Conservation (phyloP, 2,329 filamentous ascomycete genomes). For the Trichoderma simmonsii region DNA sequence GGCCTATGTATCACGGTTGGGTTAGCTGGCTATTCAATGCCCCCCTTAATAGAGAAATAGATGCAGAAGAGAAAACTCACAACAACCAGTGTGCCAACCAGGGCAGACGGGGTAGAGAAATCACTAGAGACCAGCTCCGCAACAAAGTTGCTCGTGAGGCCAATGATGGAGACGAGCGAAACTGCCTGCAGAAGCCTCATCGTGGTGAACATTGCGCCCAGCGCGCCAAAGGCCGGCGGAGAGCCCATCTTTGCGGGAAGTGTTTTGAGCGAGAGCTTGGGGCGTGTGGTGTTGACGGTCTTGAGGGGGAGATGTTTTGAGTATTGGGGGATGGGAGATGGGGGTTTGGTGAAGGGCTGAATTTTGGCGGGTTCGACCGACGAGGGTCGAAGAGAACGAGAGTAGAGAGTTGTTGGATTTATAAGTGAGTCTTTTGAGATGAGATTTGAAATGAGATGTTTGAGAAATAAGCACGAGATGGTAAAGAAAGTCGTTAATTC, state of each 20-base stretch:
- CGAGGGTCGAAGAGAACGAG: constrained; percentile 21
- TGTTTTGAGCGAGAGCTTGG: constrained; percentile 44
- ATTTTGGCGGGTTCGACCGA: constrained; percentile 30
- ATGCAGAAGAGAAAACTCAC: constrained; percentile 59
- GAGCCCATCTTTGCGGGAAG: not conserved
- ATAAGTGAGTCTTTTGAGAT: too few relatives aligned
- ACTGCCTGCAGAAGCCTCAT: not conserved
- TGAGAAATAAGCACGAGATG: too few relatives aligned
- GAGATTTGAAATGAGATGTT: too few relatives aligned
- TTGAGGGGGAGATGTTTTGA: constrained; percentile 41
- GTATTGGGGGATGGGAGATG: constrained; percentile 38
- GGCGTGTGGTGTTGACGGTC: constrained; percentile 39
- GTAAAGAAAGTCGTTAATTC: too few relatives aligned
- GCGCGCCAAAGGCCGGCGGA: not conserved
- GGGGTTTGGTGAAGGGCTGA: constrained; percentile 30
- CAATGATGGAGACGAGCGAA: constrained; percentile 69
- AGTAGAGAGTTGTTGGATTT: too few relatives aligned
- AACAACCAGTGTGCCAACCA: constrained; percentile 75
- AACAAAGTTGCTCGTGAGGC: constrained; percentile 79
- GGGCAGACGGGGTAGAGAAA: constrained; percentile 59
- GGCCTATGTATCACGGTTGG: constrained; percentile 35
- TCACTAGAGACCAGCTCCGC: not conserved
- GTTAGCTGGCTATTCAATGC: not conserved
- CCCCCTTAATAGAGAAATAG: too few relatives aligned
- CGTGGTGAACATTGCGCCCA: not conserved